Conservation (phyloP, 2,329 filamentous ascomycete species). For the Incumbomyces delicatus region DNA sequence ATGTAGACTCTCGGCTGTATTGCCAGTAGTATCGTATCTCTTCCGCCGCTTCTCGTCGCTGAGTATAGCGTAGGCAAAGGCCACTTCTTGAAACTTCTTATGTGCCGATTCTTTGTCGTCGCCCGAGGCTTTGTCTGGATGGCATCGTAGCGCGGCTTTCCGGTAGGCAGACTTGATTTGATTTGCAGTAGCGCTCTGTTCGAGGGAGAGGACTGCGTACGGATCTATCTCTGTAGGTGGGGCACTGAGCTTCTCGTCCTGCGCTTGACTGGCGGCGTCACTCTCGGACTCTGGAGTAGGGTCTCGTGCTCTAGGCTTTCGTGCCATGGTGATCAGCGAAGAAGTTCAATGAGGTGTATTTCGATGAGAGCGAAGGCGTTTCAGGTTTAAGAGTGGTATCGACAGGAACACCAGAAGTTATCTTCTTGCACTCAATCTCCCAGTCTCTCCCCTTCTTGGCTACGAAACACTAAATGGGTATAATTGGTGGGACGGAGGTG, state of each 20-base stretch:
- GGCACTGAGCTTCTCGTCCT: conserved; percentile 42
- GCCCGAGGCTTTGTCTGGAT: conserved; percentile 73
- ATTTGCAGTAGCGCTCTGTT: conserved; percentile 60
- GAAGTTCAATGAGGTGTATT: no score
- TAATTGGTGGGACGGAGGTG: no score
- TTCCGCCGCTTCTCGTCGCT: conserved; percentile 71
- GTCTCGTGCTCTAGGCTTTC: conserved; percentile 1
- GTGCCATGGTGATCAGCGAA: conserved; percentile 5
- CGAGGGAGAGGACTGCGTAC: conserved; percentile 68
- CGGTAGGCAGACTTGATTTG: conserved; percentile 82
- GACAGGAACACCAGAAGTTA: no score
- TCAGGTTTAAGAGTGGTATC: no score
- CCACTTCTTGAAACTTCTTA: conserved; percentile 75
- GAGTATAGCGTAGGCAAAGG: conserved; percentile 88
- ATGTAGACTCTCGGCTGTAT: conserved; percentile 69
- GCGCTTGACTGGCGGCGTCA: conserved; percentile 27
- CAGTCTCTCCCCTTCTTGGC: no score
- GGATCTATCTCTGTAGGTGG: conserved; percentile 63
- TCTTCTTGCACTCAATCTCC: no score
- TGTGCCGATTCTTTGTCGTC: conserved; percentile 64
- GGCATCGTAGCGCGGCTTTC: conserved; percentile 69
- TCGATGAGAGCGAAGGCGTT: no score
- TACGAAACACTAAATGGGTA: no score
- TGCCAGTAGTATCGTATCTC: conserved; percentile 84
- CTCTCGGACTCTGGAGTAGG: neutral